phyloP scores from a whole-genome alignment of 2,329 filamentous ascomycete genomes.

The Curvularia hawaiiensis region DNA sequence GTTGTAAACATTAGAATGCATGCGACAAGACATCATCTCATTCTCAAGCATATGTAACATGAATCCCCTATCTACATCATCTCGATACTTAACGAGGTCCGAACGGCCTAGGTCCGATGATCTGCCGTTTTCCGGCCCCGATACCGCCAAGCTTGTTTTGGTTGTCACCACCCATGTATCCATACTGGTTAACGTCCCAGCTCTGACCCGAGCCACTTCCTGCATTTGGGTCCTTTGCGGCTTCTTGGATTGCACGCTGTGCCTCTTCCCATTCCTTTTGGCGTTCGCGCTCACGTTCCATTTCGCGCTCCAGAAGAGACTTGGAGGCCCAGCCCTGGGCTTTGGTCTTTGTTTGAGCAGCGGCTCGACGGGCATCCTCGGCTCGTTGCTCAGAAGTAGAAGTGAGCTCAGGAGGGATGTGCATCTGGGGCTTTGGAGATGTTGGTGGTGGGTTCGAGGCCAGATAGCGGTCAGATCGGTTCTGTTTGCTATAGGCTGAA shows the following conservation, averaged over 20 bases:
- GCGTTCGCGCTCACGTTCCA: slow-evolving; percentile 77
- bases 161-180: slow-evolving; percentile 75
- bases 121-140: slow-evolving; percentile 70
- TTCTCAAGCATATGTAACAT: background rate
- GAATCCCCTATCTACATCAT: background rate
- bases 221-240: slow-evolving; percentile 60
- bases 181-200: slow-evolving; percentile 80
- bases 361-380: slow-evolving; percentile 65
- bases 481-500: slow-evolving; percentile 37
- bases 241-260: slow-evolving; percentile 67
- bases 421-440: slow-evolving; percentile 47
- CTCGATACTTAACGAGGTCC: slow-evolving; percentile 24
- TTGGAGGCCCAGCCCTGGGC: slow-evolving; percentile 68
- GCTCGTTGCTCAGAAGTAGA: slow-evolving; percentile 65
- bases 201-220: slow-evolving; percentile 70
- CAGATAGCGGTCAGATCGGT: slow-evolving; percentile 64
- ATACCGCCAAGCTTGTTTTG: slow-evolving; percentile 69
- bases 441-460: slow-evolving; percentile 60
- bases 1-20: background rate
- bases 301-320: slow-evolving; percentile 77
- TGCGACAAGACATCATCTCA: background rate
- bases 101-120: slow-evolving; percentile 76
- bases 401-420: slow-evolving; percentile 58
- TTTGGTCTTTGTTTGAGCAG: slow-evolving; percentile 65
- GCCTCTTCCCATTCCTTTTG: slow-evolving; percentile 81